phyloP scores from a whole-genome alignment of 306 rosid species.

The Quercus bicolor region DNA sequence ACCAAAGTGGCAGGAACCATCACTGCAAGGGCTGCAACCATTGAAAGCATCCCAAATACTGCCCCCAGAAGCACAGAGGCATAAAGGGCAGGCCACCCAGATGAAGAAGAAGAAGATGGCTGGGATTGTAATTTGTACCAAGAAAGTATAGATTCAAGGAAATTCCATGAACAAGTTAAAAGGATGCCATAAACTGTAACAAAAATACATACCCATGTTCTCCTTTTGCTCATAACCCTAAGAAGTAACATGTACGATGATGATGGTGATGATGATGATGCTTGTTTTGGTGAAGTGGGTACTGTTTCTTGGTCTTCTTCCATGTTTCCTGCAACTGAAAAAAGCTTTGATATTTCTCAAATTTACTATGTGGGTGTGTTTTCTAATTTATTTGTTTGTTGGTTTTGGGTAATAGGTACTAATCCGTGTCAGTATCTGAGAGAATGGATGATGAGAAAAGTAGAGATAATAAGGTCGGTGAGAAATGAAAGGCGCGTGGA shows the following conservation, averaged over 20 bases:
- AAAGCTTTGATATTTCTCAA: not conserved
- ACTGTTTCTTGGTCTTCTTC: constrained; percentile 32
- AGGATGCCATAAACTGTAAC: constrained; percentile 54
- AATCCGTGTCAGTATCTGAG: not conserved
- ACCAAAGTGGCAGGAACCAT: constrained; percentile 75
- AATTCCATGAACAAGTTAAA: constrained; percentile 59
- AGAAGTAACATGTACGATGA: constrained; percentile 44
- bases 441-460: no score
- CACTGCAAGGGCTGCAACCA: constrained; percentile 79
- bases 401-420: not conserved
- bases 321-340: constrained; percentile 32
- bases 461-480: no score
- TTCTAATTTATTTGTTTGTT: not conserved
- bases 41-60: constrained; percentile 69
- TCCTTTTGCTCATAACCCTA: constrained; percentile 68
- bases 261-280: constrained; percentile 30
- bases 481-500: no score
- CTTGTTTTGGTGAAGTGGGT: constrained; percentile 18
- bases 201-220: constrained; percentile 73
- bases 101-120: constrained; percentile 28
- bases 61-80: constrained; percentile 82
- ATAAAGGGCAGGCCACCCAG: constrained; percentile 80
- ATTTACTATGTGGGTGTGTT: not conserved
- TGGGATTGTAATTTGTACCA: constrained; percentile 58
- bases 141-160: constrained; percentile 56